phyloP scores from a whole-genome alignment of 2,329 filamentous ascomycete species.

The Calonectria fujianensis region DNA sequence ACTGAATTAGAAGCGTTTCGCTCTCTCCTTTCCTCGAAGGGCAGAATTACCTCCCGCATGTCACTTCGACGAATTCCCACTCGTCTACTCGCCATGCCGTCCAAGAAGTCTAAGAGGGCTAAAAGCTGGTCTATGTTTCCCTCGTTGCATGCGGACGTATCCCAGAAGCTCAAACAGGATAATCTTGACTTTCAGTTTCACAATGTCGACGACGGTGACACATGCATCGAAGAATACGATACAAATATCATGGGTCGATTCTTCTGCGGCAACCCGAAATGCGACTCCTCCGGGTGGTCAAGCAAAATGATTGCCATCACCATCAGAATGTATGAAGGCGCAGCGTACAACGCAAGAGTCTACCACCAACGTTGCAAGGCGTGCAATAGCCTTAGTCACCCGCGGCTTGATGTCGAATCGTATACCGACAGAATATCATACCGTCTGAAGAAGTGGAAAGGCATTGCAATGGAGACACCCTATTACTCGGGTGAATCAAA shows the following conservation, averaged over 20 bases:
- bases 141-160: constrained; percentile 42
- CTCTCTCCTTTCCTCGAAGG: background rate
- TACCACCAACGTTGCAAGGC: constrained; percentile 61
- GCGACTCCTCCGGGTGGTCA: constrained; percentile 52
- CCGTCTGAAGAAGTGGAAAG: constrained; percentile 61
- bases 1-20: background rate
- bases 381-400: constrained; percentile 55
- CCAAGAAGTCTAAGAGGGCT: background rate
- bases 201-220: constrained; percentile 38
- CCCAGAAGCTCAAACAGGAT: constrained; percentile 38
- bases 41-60: background rate
- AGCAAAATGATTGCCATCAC: constrained; percentile 60
- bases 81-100: background rate
- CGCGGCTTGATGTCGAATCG: constrained; percentile 53
- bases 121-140: constrained; percentile 49
- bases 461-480: constrained; percentile 47
- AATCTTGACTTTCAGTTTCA: constrained; percentile 52
- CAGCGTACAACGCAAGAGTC: constrained; percentile 60
- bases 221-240: constrained; percentile 47
- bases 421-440: constrained; percentile 61
- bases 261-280: constrained; percentile 54
- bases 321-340: constrained; percentile 56
- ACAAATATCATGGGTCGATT: constrained; percentile 60
- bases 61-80: background rate
- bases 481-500: background rate